Base-by-base conservation (phyloP, 2,329 filamentous ascomycete species). In the Trichophyton simii region DNA sequence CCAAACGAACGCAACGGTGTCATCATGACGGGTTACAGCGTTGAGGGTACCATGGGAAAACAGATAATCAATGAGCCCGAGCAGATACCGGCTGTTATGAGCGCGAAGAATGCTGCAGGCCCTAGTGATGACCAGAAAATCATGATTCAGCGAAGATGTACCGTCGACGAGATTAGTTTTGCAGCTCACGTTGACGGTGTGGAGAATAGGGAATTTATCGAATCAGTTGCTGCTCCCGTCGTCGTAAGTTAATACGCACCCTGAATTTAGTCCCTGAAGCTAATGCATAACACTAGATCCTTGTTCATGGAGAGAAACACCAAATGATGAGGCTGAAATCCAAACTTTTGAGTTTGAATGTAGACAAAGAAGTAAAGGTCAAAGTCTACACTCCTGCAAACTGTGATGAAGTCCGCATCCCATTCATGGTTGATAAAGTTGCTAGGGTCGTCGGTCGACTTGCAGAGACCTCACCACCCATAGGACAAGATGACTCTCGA, bases 271-370 rank as follows among this genome's bases (percentile, higher is more conserved):
- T 13, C 15, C 9, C n/a, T 28, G 15, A 18, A 11, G n/a, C 38
- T 6, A 15, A 41, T 9, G 59, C 31, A 42, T 60, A 20, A 31
- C 9, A 25, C 0, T 63, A 92, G 88, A 96, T 99, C 63, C 83
- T 99, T 36, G 94, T 99, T 1, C 94, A 99, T 67, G 94, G 94
- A 61, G 94, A 99, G 72, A 91, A 94, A 69, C 90, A 96, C 72
- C 96, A 97, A 71, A 97, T 97, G 91, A 96, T 94, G 82, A 86
- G 94, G 60, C 79, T 99, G 31, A 96, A 96, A 73, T 96, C 91
- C 2, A 95, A 96, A 71, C 81, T 99, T 1, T 83, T 97, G 3
- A 92, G 90, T n/a, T 82, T 96, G 42, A 96, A 96, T 70, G 86
- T 87, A 31, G 85, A 86, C 65, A 92, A 92, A 71, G 79, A 84